A percentile compares a stretch with the other conserved stretches of the same genome.
Evolutionary conservation across 2,329 filamentous ascomycete genomes (phyloP).

Genomic region (Hirsutella minnesotensis): DNA sequence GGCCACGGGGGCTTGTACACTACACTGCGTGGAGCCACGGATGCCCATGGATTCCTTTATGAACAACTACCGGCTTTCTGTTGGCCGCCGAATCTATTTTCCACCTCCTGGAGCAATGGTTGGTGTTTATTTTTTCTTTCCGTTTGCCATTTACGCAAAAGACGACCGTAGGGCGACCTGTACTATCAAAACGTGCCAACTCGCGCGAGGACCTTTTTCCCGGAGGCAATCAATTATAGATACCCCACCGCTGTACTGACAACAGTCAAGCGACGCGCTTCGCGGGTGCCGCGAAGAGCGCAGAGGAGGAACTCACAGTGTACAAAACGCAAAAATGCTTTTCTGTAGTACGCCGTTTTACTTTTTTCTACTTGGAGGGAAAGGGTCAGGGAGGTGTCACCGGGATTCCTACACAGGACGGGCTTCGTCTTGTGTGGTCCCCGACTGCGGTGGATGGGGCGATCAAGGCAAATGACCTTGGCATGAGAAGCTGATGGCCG

Average conservation of each 20-base stretch:
- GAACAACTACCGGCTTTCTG: not conserved
- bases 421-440: too few relatives aligned
- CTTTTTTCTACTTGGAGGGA: too few relatives aligned
- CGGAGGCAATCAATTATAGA: slow-evolving; percentile 13
- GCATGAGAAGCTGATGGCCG: too few relatives aligned
- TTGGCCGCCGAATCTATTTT: not conserved
- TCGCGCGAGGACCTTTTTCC: slow-evolving; percentile 6
- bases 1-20: slow-evolving; percentile 6
- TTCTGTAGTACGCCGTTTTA: too few relatives aligned
- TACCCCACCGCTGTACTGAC: slow-evolving; percentile 17
- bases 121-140: slow-evolving; percentile 3
- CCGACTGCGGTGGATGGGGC: too few relatives aligned
- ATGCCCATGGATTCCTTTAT: slow-evolving; percentile 1
- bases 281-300: slow-evolving; percentile 1
- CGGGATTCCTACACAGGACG: too few relatives aligned
- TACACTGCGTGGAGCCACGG: slow-evolving; percentile 1
- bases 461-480: too few relatives aligned
- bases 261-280: slow-evolving; percentile 4
- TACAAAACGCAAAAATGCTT: not conserved
- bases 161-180: slow-evolving; percentile 9
- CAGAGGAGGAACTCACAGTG: not conserved
- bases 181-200: slow-evolving; percentile 6
- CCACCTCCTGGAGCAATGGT: slow-evolving; percentile 4
- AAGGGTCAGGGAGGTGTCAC: too few relatives aligned
- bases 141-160: slow-evolving; percentile 2